Base-by-base conservation (phyloP, 352 stramenopile species). In the Pythium volutum region DNA sequence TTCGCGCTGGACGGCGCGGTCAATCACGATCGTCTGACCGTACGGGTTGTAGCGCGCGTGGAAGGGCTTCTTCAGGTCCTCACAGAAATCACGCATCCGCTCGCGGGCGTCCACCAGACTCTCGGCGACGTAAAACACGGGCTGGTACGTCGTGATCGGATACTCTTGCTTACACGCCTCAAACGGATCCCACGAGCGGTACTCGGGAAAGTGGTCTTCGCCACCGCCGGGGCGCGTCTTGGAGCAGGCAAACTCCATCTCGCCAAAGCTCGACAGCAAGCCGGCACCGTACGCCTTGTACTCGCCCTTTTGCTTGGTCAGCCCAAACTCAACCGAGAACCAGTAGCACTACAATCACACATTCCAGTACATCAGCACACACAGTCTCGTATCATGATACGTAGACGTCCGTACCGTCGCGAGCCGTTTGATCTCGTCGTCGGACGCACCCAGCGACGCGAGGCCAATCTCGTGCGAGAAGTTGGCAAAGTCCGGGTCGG, bases 251-350 rank as follows among this genome's bases (percentile, higher is more conserved):
- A 98, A 98, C 73, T 99, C 94, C 46, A 99, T 81, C 70, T 99
- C 97, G 16, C 96, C 96, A 79, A 98, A 99, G 52, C 88, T 98
- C 33, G 95, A 98, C 22, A 99, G 79, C 15, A 99, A 72, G 20
- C 97, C 97, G 49, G 96, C 96, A 25, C 96, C 96, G 59, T 98
- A 99, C 0, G 95, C 95, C 84, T 98, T 99, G 72, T 95, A 87
- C 55, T 95, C 82, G 11, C 91, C 93, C 66, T 91, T 82, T 68
- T 98, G 86, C 59, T 90, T 88, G 65, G 89, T 98, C 31, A 99
- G 49, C 9, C 97, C 97, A 63, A 99, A 99, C 77, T 99, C 97
- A 16, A 99, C 96, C 10, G 92, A 98, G 80, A 98, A 97, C 97
- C 97, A 99, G 80, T 99, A 99, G 79, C 93, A 98, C 66, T 91